Evolutionary conservation across 441 rosid species (phyloP), one percentile per base, ranked within the genome.

Genomic region (Mallotus repandus): DNA sequence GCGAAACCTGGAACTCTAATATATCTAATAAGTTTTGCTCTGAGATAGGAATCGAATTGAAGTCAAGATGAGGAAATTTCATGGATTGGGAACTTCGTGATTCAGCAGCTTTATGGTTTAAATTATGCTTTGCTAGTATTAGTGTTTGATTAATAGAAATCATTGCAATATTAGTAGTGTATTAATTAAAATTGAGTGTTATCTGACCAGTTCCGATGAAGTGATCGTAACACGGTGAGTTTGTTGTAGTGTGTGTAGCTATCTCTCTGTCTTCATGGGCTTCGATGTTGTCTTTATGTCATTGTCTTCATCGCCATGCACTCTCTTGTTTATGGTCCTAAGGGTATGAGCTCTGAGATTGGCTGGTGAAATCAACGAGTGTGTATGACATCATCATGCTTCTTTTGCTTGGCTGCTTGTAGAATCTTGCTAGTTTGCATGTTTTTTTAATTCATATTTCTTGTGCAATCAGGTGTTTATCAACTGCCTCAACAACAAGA

Each of bases 401-500:
- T 52, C 32, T 55, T 6, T 32, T 15, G 49, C 21, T 16, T 8
- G 22, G 58, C 45, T 54, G 64, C 53, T 52, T 45, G 19, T 64
- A 43, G 55, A n/a, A 29, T 50, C 43, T 63, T 16, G 16, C 10
- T 9, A 11, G 43, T 55, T 46, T 22, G 29, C 11, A 15, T 11
- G 32, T 9, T 35, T 32, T n/a, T 25, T 21, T 21, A 12, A 11
- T 63, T 15, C 16, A 53, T 61, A 22, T 55, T 71, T 14, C 50
- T 35, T 55, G n/a, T 19, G 13, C 4, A 25, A 66, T 35, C 19
- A 93, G 94, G 99, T 96, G 7, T 84, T 96, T 32, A 93, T 96
- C 71, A 96, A 96, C 73, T 96, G 99, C 74, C 89, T 96, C 13
- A 96, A 96, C 89, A 96, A 96, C 86, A 87, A 81, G 73, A 96